Base-by-base conservation (phyloP, 2,329 filamentous ascomycete species). In the Arthroderma sp. region DNA sequence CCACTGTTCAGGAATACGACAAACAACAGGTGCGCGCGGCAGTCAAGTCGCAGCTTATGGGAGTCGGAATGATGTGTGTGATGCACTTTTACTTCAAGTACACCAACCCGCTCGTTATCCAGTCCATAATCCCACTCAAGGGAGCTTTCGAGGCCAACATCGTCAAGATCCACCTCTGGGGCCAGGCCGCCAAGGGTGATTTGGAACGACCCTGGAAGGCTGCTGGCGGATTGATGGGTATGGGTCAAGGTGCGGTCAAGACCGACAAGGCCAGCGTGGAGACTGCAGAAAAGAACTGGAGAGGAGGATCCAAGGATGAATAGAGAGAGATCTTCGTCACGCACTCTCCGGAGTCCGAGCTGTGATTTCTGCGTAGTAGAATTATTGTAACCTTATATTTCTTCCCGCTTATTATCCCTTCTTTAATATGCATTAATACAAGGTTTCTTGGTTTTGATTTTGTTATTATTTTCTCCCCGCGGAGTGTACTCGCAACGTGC, bases 31-130 rank as follows among this genome's bases (percentile, higher is more conserved):
- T 96, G 62, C 83, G 83, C 69, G 73, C 77, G 53, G 75, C 86
- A 54, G 86, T 89, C 76, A 91, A 91, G 68, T 77, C 82, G 53
- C 89, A 96, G 72, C 70, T 93, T 59, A 96, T 94, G 85, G 91
- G 91, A 49, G 74, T 98, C 48, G 88, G 77, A 66, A 98, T 98
- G 88, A 96, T 98, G 89, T 80, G 69, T 50, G 85, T 95, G 61
- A 96, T 98, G 89, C 91, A 98, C 72, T 55, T 98, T 50, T 98
- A 96, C 80, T 84, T 98, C 76, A 88, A 95, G 68, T 98, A 96
- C 82, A 96, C 88, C 72, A 98, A 96, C 80, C 91, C 91, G 36
- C 84, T 98, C 42, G 74, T 95, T 60, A 94, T 98, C 72, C 91
- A 98, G 78, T 93, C 84, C 66, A 94, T 98, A 71, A 91, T 98